Percentiles rank a stretch among this genome's conserved stretches.
These are phyloP conservation scores for Graphiopsis chlorocephala DNA, from an alignment of 2,329 filamentous ascomycete genomes.

Conservation along the genomic window DNA sequence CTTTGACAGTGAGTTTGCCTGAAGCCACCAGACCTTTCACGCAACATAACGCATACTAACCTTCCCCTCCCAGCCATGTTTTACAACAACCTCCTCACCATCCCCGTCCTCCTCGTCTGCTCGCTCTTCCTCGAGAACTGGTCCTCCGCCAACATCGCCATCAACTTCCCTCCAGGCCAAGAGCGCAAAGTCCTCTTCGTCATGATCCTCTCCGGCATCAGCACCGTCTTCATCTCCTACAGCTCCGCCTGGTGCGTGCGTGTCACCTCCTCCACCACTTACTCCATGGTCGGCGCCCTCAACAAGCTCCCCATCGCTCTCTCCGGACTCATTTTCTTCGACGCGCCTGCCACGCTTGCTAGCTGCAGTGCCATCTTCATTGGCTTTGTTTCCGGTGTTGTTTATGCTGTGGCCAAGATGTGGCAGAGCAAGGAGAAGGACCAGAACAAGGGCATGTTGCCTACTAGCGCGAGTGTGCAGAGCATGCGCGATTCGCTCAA, in stretches of 20 bases:
- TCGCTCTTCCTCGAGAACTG: slow-evolving; percentile 88
- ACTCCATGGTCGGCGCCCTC: slow-evolving; percentile 96
- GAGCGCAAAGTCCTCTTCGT: slow-evolving; percentile 70
- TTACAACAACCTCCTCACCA: slow-evolving; percentile 98
- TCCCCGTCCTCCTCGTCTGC: slow-evolving; percentile 80
- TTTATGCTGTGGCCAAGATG: slow-evolving; percentile 85
- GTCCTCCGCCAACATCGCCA: slow-evolving; percentile 76
- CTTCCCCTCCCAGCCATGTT: slow-evolving; percentile 73
- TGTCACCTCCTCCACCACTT: slow-evolving; percentile 94
- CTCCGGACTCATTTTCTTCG: slow-evolving; percentile 90
- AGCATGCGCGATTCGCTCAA: slow-evolving; percentile 86
- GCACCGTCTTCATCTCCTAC: slow-evolving; percentile 98
- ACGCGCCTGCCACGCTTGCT: slow-evolving; percentile 86
- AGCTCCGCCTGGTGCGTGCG: slow-evolving; percentile 98
- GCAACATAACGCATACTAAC: slow-evolving; percentile 12
- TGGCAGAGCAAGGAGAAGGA: slow-evolving; percentile 64
- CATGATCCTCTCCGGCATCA: slow-evolving; percentile 92
- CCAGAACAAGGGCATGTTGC: slow-evolving; percentile 61
- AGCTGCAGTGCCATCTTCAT: slow-evolving; percentile 88
- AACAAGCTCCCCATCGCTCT: slow-evolving; percentile 97
- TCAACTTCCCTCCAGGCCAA: slow-evolving; percentile 73
- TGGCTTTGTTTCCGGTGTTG: slow-evolving; percentile 87
- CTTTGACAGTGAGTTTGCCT: slow-evolving; percentile 82
- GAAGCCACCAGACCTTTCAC: neutral
- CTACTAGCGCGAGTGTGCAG: slow-evolving; percentile 76